Evolutionary conservation across 1,284 basidiomycete species (phyloP), one percentile per base, ranked within the genome.

Genomic region (Lentinula novae-zelandiae): DNA sequence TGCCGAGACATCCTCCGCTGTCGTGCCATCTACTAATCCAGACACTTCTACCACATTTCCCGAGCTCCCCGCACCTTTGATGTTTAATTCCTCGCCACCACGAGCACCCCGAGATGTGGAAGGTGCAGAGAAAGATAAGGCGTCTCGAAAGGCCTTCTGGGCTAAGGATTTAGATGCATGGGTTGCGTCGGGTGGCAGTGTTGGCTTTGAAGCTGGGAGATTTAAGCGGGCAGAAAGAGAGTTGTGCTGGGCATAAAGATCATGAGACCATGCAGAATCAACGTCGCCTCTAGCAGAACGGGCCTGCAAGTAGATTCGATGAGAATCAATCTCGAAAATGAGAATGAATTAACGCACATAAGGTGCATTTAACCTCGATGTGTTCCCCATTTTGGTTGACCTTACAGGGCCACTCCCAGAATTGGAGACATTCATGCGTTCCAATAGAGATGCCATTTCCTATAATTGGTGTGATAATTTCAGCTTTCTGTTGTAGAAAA

Each of bases 1-100:
- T 27, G 90, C 90, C 68, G 86, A 83, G 58, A 95, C 93, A 69
- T 95, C 92, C 38, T 89, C 92, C 22, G 90, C 80, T 2, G 89
- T 93, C 33, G 92, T 95, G 5, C 92, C 93, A 17, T 74, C 75
- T 5, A 89, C 90, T 33, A 95, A 75, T 6, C 89, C 90, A 8
- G 84, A 78, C 13, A 95, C 87, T 67, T 93, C 84, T 0, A 95
- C 86, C 55, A 91, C 86, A 62, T 90, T 90, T 10, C 84, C 84
- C 22, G 75, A 61, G n/a, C 73, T 66, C 61, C 84, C 79, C 9
- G 90, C 90, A 8, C 92, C 92, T 72, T 90, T 90, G 72, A 94
- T 93, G 17, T 78, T 81, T 34, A 92, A 69, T 49, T 72, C 75
- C 27, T 22, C 49, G 49, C 49, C 31, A n/a, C 49, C 49, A 50